phyloP scores from a whole-genome alignment of 2,329 filamentous ascomycete genomes.

The Seiridium cupressi region DNA sequence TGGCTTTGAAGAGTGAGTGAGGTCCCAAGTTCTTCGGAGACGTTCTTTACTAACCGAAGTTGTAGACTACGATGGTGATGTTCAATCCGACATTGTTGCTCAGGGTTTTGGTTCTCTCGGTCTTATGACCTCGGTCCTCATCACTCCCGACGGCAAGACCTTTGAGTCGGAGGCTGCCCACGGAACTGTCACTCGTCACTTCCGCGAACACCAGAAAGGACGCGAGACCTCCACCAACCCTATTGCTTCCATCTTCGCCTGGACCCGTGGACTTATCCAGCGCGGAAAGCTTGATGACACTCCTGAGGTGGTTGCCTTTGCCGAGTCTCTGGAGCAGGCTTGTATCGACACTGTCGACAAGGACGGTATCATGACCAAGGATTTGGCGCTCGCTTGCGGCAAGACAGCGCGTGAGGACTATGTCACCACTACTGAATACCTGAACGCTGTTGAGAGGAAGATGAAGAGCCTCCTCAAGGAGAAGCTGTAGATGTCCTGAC shows the following conservation, averaged over 20 bases:
- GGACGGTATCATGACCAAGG: conserved; percentile 99
- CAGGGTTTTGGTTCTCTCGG: conserved; percentile 98
- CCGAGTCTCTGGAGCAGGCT: conserved; percentile 86
- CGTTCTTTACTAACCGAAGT: neutral
- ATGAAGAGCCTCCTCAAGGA: conserved; percentile 78
- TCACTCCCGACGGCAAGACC: conserved; percentile 94
- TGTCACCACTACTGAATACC: conserved; percentile 89
- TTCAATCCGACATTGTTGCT: conserved; percentile 96
- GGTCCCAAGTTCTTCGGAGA: neutral
- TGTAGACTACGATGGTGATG: conserved; percentile 95
- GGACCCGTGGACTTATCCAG: conserved; percentile 92
- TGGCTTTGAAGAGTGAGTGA: conserved; percentile 91
- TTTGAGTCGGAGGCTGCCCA: conserved; percentile 98
- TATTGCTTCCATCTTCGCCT: conserved; percentile 98
- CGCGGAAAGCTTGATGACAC: conserved; percentile 90
- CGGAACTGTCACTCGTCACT: conserved; percentile 97
- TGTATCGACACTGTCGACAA: conserved; percentile 92
- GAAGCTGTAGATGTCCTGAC: conserved; percentile 60
- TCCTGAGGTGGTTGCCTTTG: conserved; percentile 89
- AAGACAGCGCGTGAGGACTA: conserved; percentile 81
- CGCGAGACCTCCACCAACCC: conserved; percentile 97
- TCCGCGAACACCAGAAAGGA: conserved; percentile 98
- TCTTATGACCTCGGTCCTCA: conserved; percentile 96
- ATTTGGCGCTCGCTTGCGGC: conserved; percentile 91
- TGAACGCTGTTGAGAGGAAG: conserved; percentile 87